Evolutionary conservation across 306 rosid species (phyloP).

Genomic region (Cucurbita pepo): DNA sequence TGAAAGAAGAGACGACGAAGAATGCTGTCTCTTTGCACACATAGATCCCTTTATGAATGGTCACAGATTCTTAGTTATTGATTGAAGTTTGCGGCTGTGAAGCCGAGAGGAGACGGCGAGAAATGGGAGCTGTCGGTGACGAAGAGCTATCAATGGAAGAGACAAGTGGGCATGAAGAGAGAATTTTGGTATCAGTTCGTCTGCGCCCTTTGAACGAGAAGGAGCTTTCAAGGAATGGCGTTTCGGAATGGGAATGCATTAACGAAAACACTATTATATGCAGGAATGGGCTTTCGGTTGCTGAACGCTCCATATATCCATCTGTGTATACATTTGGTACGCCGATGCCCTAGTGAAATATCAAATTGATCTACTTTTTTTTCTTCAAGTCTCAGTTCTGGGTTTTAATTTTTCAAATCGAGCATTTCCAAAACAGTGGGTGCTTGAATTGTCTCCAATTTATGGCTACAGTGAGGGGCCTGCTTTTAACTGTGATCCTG

Average conservation of each 20-base stretch:
- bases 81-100: constrained; percentile 13
- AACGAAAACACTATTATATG: constrained; percentile 63
- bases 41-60: constrained; percentile 18
- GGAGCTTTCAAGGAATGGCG: constrained; percentile 55
- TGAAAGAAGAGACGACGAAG: constrained; percentile 14
- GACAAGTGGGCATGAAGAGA: constrained; percentile 31
- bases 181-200: constrained; percentile 74
- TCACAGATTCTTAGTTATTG: constrained; percentile 12
- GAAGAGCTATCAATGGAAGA: constrained; percentile 40
- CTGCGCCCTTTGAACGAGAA: constrained; percentile 74
- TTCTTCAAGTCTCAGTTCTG: not conserved
- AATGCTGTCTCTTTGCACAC: constrained; percentile 5
- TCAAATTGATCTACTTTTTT: not conserved
- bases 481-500: not conserved
- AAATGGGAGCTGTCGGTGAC: constrained; percentile 60
- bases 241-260: constrained; percentile 92
- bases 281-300: constrained; percentile 71
- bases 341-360: constrained; percentile 9
- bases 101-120: constrained; percentile 12
- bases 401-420: not conserved
- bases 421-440: not conserved
- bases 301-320: constrained; percentile 93
- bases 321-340: constrained; percentile 86
- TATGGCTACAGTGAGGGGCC: not conserved
- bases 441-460: not conserved